These are phyloP conservation scores for Populus hybrid DNA, from an alignment of 441 rosid species.

Conservation along the genomic window DNA sequence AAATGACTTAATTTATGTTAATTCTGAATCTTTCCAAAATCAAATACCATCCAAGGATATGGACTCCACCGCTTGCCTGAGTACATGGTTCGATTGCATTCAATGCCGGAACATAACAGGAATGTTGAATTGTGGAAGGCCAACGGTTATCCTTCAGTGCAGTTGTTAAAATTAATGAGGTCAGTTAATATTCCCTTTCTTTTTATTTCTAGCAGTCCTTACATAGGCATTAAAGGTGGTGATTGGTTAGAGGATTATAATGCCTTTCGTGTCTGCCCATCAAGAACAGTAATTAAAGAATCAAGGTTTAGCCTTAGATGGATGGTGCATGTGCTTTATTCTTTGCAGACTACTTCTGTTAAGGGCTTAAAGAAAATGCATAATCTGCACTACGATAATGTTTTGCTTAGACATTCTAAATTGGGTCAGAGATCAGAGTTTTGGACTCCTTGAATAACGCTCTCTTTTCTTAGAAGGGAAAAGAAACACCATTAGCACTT, in stretches of 20 bases:
- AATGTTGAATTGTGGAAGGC: constrained; percentile 65
- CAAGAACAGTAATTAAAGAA: neutral
- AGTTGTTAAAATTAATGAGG: constrained; percentile 79
- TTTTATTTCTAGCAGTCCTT: neutral
- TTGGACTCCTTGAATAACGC: neutral
- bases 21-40: constrained; percentile 43
- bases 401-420: neutral
- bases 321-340: neutral
- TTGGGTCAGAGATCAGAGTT: neutral
- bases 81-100: constrained; percentile 30
- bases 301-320: neutral
- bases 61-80: constrained; percentile 27
- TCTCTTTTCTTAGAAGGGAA: neutral
- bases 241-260: neutral
- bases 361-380: neutral
- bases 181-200: constrained; percentile 23
- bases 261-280: neutral
- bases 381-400: neutral
- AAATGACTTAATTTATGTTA: constrained; percentile 57
- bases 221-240: neutral
- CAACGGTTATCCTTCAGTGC: constrained; percentile 70
- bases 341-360: neutral
- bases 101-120: constrained; percentile 38
- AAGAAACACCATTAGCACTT: neutral
- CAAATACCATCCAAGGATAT: constrained; percentile 31